Conservation (phyloP, 306 rosid genomes). For the Vachellia collinsii region DNA sequence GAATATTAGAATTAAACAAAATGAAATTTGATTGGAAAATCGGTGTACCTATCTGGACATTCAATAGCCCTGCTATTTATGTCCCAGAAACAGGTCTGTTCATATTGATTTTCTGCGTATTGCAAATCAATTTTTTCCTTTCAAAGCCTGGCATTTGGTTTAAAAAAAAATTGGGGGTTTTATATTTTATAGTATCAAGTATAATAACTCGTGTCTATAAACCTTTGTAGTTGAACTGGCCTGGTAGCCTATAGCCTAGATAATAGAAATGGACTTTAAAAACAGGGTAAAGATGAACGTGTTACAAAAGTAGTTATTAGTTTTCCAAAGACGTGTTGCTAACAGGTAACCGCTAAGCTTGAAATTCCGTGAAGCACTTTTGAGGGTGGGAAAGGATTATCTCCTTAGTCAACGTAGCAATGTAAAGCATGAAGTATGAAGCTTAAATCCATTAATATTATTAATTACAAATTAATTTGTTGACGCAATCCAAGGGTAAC, state of each 20-base stretch:
- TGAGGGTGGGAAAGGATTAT: background rate
- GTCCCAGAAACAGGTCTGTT: background rate
- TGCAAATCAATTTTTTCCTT: background rate
- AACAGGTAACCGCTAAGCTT: background rate
- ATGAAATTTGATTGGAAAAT: background rate
- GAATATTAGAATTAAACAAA: background rate
- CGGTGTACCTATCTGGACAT: background rate
- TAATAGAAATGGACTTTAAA: background rate
- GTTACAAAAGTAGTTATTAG: background rate
- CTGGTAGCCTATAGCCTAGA: background rate
- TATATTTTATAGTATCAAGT: no score
- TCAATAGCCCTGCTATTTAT: background rate
- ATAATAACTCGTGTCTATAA: background rate
- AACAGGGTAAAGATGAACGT: background rate
- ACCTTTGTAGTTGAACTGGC: background rate
- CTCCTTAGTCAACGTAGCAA: background rate
- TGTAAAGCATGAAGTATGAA: background rate
- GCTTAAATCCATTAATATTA: background rate
- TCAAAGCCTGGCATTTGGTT: background rate
- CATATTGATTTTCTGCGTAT: background rate
- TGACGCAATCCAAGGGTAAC: no score
- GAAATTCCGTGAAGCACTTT: slow-evolving; percentile 3
- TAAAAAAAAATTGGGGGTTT: background rate
- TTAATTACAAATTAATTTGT: background rate
- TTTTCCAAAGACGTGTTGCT: background rate